Percentiles rank a stretch among this genome's conserved stretches.
These are phyloP conservation scores for Curvularia eragrostidis DNA, from an alignment of 2,329 filamentous ascomycete species.

Conservation along the genomic window DNA sequence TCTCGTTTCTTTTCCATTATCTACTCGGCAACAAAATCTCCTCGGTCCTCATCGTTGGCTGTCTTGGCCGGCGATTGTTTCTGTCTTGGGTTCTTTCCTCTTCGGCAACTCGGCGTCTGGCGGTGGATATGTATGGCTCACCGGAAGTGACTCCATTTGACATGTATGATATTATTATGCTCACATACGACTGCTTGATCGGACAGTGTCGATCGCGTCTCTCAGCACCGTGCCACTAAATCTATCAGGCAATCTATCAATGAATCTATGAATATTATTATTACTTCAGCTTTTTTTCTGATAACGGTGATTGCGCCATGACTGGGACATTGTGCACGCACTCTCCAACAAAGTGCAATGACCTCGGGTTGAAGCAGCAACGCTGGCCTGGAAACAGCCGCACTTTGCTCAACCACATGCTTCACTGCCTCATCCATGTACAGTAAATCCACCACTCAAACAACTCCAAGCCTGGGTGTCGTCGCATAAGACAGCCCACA, in stretches of 20 bases:
- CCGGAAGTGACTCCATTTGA: conserved; percentile 33
- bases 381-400: neutral
- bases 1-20: conserved; percentile 20
- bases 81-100: conserved; percentile 34
- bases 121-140: conserved; percentile 40
- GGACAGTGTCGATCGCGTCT: conserved; percentile 41
- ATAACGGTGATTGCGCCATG: neutral
- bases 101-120: conserved; percentile 43
- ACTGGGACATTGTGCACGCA: neutral
- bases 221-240: conserved; percentile 34
- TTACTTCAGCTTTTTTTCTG: neutral
- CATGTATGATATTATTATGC: conserved; percentile 42
- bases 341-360: neutral
- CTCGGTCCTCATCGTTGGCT: conserved; percentile 32
- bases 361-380: neutral
- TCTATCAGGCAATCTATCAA: conserved; percentile 33
- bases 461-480: neutral
- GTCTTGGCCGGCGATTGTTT: conserved; percentile 30
- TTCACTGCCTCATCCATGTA: neutral
- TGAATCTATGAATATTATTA: conserved; percentile 26
- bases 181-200: conserved; percentile 48
- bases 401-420: neutral
- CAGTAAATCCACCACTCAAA: conserved; percentile 1
- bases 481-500: neutral
- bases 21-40: conserved; percentile 31